Evolutionary conservation across 2,329 filamentous ascomycete genomes (phyloP), one percentile per base, ranked within the genome.

Genomic region (Trichoderma semiorbis): DNA sequence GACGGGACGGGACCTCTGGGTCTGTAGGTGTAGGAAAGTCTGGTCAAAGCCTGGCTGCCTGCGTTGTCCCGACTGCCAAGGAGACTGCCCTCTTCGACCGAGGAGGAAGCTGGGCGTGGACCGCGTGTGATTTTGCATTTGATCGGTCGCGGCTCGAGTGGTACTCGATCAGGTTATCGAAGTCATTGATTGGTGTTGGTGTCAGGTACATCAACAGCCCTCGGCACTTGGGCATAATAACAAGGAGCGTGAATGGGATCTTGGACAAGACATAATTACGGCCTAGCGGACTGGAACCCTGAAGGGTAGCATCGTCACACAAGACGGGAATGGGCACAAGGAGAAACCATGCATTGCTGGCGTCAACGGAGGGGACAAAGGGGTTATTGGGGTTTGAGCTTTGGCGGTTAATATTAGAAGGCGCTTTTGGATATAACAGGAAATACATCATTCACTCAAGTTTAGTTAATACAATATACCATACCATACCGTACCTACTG

Each of bases 1-100:
- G 72, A 79, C 79, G 3, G 78, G 80, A 1, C 79, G 80, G 61
- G 79, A 81, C 65, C 78, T 83, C 18, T 84, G 82, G 82, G 78
- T 84, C 10, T 84, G 82, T 74, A 77, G 74, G 16, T 84, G 82
- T 72, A 78, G 78, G 24, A 75, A 74, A 58, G 78, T 83, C 21
- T 81, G 80, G 79, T 78, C 78, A 43, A 83, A 83, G 72, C 80
- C 81, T 0, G 75, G 74, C 11, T 80, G 77, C 71, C 73, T 81
- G 14, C 77, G 77, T 53, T 83, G 82, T 69, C 77, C 80, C 16
- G 75, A 79, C 50, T 83, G 82, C 72, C 74, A 75, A 26, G 77
- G 75, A 26, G 78, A 78, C 71, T 83, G 81, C 60, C 81, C 81
- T 6, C 74, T 82, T 14, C 77, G 80, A 69, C 80, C 81, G 16